These are phyloP conservation scores for Hordeum marinum DNA, from an alignment of 176 grass and related monocot genomes.

Conservation along the genomic window DNA sequence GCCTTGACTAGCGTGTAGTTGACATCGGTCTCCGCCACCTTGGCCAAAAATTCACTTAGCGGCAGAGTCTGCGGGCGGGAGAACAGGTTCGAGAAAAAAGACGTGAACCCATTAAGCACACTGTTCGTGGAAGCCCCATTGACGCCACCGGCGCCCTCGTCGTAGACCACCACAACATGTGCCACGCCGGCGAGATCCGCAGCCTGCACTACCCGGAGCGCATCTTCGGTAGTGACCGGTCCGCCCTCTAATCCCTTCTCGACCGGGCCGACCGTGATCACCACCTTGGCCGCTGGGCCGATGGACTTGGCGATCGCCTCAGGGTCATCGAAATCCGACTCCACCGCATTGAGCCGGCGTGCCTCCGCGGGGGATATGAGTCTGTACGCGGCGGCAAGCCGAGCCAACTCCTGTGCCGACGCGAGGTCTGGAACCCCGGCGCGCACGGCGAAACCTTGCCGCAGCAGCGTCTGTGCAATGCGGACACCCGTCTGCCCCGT, in stretches of 20 bases:
- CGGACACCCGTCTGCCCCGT: slow-evolving; percentile 72
- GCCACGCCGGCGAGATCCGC: slow-evolving; percentile 73
- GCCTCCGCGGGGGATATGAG: slow-evolving; percentile 75
- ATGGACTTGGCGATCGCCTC: slow-evolving; percentile 93
- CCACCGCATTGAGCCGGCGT: slow-evolving; percentile 65
- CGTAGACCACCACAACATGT: slow-evolving; percentile 73
- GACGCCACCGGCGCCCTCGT: slow-evolving; percentile 6
- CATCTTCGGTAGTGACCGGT: slow-evolving; percentile 68
- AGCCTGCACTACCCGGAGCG: slow-evolving; percentile 78
- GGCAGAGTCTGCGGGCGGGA: slow-evolving; percentile 47
- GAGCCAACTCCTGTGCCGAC: slow-evolving; percentile 73
- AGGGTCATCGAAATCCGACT: slow-evolving; percentile 51
- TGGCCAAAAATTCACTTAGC: slow-evolving; percentile 69
- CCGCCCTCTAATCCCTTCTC: slow-evolving; percentile 61
- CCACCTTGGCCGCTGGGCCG: slow-evolving; percentile 79
- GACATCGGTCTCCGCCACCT: slow-evolving; percentile 73
- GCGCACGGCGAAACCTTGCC: slow-evolving; percentile 67
- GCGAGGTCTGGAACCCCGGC: slow-evolving; percentile 75
- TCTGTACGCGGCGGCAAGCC: slow-evolving; percentile 55
- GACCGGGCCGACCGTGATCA: slow-evolving; percentile 56
- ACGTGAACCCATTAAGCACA: slow-evolving; percentile 75
- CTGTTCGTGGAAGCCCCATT: slow-evolving; percentile 53
- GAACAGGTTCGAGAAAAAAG: slow-evolving; percentile 77
- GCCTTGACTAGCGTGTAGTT: slow-evolving; percentile 83
- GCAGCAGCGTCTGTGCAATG: slow-evolving; percentile 67